Conservation (phyloP, 495 filamentous ascomycete genomes). For the Cladorrhinum samala region DNA sequence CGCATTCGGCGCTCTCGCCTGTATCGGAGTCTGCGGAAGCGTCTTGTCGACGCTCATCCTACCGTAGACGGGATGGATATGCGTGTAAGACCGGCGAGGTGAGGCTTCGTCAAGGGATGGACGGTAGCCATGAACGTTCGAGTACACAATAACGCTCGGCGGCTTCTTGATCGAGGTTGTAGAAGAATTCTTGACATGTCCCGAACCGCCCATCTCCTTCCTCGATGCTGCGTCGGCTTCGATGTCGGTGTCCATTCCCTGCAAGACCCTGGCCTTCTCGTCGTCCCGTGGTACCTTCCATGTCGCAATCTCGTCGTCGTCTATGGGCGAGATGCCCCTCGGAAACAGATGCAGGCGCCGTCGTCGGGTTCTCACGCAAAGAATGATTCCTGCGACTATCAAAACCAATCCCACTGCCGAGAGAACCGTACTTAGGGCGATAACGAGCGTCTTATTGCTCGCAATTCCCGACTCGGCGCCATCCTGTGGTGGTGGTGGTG, state of each 20-base stretch:
- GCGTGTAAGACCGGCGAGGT: constrained; percentile 28
- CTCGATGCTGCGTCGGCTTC: constrained; percentile 16
- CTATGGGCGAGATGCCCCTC: constrained; percentile 43
- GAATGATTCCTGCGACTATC: constrained; percentile 24
- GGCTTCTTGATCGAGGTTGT: constrained; percentile 37
- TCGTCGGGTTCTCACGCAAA: constrained; percentile 28
- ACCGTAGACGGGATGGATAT: constrained; percentile 12
- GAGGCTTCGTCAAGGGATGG: constrained; percentile 28
- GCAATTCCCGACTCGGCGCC: constrained; percentile 7
- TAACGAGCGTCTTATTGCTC: constrained; percentile 30
- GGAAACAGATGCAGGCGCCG: constrained; percentile 33
- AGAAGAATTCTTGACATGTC: constrained; percentile 33
- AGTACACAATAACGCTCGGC: constrained; percentile 43
- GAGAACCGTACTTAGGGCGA: constrained; percentile 39
- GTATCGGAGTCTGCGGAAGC: constrained; percentile 38
- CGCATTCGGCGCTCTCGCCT: constrained; percentile 43
- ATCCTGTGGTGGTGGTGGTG: constrained; percentile 14
- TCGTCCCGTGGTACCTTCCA: constrained; percentile 37
- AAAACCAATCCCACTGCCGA: constrained; percentile 30
- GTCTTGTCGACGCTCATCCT: constrained; percentile 35
- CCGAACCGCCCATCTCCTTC: constrained; percentile 18
- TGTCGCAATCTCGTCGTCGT: constrained; percentile 47
- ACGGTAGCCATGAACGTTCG: constrained; percentile 20
- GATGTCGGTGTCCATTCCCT: constrained; percentile 15
- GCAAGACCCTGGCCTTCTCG: constrained; percentile 10